These are phyloP conservation scores for Pseudogymnoascus sp. DNA, from an alignment of 2,329 filamentous ascomycete species.

Conservation along the genomic window DNA sequence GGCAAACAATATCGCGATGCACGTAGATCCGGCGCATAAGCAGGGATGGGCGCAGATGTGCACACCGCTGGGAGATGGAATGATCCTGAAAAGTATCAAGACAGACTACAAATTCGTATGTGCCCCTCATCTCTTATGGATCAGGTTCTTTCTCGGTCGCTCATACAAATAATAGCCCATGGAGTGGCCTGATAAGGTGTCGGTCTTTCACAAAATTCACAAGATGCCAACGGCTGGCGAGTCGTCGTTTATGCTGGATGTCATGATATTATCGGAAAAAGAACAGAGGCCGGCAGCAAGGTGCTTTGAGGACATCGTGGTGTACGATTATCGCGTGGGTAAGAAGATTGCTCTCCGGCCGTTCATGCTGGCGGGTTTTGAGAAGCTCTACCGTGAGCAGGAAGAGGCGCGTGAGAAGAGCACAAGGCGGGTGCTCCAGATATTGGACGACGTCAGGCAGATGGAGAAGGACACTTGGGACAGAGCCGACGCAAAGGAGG, in stretches of 20 bases:
- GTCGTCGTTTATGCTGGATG: conserved; percentile 51
- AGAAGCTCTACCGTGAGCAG: conserved; percentile 51
- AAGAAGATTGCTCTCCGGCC: conserved; percentile 48
- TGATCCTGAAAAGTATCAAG: conserved; percentile 73
- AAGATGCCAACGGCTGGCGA: conserved; percentile 36
- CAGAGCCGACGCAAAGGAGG: conserved; percentile 60
- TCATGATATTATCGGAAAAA: conserved; percentile 64
- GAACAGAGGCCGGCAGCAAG: conserved; percentile 65
- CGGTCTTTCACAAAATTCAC: conserved; percentile 72
- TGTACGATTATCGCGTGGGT: conserved; percentile 62
- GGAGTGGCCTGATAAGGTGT: conserved; percentile 73
- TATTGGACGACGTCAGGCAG: conserved; percentile 49
- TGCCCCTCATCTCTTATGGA: conserved; percentile 16
- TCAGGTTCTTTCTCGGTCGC: background rate
- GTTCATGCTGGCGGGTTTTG: conserved; percentile 55
- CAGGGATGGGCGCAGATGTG: conserved; percentile 62
- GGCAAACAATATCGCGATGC: conserved; percentile 58
- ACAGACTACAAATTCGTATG: conserved; percentile 82
- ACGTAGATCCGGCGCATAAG: conserved; percentile 52
- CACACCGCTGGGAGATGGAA: conserved; percentile 55
- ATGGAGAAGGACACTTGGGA: conserved; percentile 73
- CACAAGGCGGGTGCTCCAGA: conserved; percentile 42
- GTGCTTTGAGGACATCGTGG: conserved; percentile 67
- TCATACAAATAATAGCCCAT: conserved; percentile 52
- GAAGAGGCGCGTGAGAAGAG: conserved; percentile 48